Evolutionary conservation across 1,139 yeast species (phyloP).

Genomic region (Schwanniomyces etchellsii): DNA sequence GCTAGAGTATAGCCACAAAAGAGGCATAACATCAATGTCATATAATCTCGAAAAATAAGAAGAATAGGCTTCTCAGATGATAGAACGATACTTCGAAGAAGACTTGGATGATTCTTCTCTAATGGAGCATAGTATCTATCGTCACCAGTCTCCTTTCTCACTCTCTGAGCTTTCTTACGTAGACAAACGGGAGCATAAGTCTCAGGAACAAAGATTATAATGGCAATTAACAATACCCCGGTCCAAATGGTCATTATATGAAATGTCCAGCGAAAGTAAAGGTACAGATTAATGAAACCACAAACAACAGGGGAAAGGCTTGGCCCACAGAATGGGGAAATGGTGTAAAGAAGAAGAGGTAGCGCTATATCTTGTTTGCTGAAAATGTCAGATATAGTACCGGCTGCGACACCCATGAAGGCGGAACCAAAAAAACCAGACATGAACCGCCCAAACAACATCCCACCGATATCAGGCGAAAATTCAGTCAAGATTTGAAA

Average conservation of each 20-base stretch:
- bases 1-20: slow-evolving; percentile 60
- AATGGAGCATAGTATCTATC: slow-evolving; percentile 40
- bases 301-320: slow-evolving; percentile 27
- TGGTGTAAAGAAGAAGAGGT: slow-evolving; percentile 25
- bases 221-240: slow-evolving; percentile 10
- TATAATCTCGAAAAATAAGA: slow-evolving; percentile 51
- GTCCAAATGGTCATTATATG: slow-evolving; percentile 20
- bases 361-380: slow-evolving; percentile 18
- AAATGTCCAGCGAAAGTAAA: slow-evolving; percentile 22
- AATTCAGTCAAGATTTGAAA: slow-evolving; percentile 27
- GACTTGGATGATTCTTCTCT: slow-evolving; percentile 24
- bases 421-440: slow-evolving; percentile 30
- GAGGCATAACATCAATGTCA: slow-evolving; percentile 55
- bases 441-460: slow-evolving; percentile 25
- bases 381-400: slow-evolving; percentile 27
- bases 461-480: slow-evolving; percentile 20
- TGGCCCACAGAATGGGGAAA: slow-evolving; percentile 29
- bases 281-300: slow-evolving; percentile 21
- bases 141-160: slow-evolving; percentile 13
- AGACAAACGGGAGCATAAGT: slow-evolving; percentile 15
- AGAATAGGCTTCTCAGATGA: slow-evolving; percentile 51
- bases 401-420: slow-evolving; percentile 32
- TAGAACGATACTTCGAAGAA: slow-evolving; percentile 24
- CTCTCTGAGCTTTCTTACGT: slow-evolving; percentile 11
- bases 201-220: slow-evolving; percentile 16